Evolutionary conservation across 1,284 basidiomycete species (phyloP).

Genomic region (Melampsora americana): DNA sequence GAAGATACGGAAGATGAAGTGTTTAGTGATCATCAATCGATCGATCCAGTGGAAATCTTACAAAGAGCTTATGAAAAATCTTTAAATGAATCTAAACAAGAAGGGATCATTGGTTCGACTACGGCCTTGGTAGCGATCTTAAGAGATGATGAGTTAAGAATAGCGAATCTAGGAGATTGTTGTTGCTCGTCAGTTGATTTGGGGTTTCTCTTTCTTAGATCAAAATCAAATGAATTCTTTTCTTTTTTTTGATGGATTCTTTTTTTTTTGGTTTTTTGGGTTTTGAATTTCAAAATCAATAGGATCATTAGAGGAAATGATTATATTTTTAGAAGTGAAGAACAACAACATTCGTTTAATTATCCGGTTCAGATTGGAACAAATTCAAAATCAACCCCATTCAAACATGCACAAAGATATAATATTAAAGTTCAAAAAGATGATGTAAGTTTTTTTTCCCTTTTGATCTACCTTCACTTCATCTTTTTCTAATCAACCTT

Average conservation of each 20-base stretch:
- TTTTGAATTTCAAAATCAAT: constrained; percentile 6
- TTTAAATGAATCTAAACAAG: constrained; percentile 55
- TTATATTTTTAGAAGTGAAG: constrained; percentile 74
- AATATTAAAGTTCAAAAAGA: constrained; percentile 74
- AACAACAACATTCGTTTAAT: constrained; percentile 96
- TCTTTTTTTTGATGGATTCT: constrained; percentile 31
- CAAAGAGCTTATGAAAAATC: constrained; percentile 62
- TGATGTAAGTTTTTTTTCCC: constrained; percentile 60
- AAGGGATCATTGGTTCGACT: constrained; percentile 61
- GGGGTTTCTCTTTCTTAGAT: constrained; percentile 1
- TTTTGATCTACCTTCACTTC: too few relatives aligned
- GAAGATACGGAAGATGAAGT: constrained; percentile 48
- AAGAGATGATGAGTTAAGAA: constrained; percentile 71
- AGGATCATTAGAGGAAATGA: constrained; percentile 51
- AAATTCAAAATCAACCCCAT: constrained; percentile 66
- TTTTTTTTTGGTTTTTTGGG: background rate
- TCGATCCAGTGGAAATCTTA: constrained; percentile 62
- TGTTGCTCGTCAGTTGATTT: constrained; percentile 56
- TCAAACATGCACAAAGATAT: constrained; percentile 67
- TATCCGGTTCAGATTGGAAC: constrained; percentile 85
- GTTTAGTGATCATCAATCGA: constrained; percentile 49
- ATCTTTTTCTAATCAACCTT: too few relatives aligned
- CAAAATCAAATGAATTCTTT: too few relatives aligned
- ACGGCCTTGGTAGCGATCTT: constrained; percentile 62
- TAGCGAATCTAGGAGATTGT: constrained; percentile 91